A percentile compares a stretch with the other conserved stretches of the same genome.
phyloP scores from a whole-genome alignment of 768 basidiomycete species.

The Russula compacta region DNA sequence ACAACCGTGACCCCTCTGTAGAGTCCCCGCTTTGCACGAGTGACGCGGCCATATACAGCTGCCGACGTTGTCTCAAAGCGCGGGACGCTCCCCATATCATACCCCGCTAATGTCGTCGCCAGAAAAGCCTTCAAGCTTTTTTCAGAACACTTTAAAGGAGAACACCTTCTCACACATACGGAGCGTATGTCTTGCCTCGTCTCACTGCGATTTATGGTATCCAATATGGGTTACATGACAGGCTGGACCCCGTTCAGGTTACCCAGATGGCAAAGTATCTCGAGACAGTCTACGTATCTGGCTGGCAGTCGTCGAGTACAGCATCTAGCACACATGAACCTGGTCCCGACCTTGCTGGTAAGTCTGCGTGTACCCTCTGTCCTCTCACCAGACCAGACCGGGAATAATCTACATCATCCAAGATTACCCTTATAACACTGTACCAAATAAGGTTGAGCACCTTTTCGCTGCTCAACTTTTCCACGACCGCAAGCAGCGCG shows the following conservation, averaged over 20 bases:
- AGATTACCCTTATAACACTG: constrained; percentile 99
- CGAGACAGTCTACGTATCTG: constrained; percentile 97
- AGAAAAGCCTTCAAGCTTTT: constrained; percentile 82
- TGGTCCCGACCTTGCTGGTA: constrained; percentile 95
- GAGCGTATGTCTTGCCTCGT: constrained; percentile 57
- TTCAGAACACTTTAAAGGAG: constrained; percentile 65
- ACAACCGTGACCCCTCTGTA: constrained; percentile 27
- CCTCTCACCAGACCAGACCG: too few species aligned
- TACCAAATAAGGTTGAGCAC: constrained; percentile 98
- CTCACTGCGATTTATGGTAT: background rate
- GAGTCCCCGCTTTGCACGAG: constrained; percentile 79
- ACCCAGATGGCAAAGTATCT: constrained; percentile 99
- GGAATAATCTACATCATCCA: background rate
- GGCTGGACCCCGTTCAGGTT: constrained; percentile 94
- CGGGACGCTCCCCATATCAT: constrained; percentile 75
- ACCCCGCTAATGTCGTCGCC: constrained; percentile 76
- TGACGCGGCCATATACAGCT: constrained; percentile 88
- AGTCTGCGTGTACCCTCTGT: constrained; percentile 17
- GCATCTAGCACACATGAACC: constrained; percentile 93
- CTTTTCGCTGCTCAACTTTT: constrained; percentile 97
- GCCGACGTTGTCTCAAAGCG: constrained; percentile 90
- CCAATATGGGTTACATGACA: constrained; percentile 26
- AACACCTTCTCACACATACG: constrained; percentile 91
- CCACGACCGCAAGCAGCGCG: constrained; percentile 96
- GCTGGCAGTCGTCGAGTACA: constrained; percentile 91